Percentiles rank a stretch among this genome's conserved stretches.
These are phyloP conservation scores for Trichoderma sp. DNA, from an alignment of 2,329 filamentous ascomycete species.

Conservation along the genomic window DNA sequence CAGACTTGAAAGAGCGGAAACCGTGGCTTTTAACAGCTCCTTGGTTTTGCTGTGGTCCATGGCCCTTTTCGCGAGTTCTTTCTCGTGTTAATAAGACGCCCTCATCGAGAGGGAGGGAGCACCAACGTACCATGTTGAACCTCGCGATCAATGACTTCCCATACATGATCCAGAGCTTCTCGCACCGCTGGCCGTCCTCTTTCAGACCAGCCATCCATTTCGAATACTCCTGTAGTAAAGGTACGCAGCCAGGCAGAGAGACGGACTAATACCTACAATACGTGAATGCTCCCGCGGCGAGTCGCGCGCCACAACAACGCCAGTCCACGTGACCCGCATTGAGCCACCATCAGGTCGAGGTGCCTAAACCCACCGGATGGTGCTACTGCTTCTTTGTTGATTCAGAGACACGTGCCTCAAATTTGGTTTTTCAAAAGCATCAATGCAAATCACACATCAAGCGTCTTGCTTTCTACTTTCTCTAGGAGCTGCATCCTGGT, in stretches of 20 bases:
- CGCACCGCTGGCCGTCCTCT: conserved; percentile 44
- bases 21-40: neutral
- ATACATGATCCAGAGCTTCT: conserved; percentile 44
- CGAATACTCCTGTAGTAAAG: neutral
- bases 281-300: conserved; percentile 1
- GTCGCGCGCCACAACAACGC: conserved; percentile 17
- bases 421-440: neutral
- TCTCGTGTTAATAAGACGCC: neutral
- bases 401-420: neutral
- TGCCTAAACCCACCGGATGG: neutral
- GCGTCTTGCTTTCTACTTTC: neutral
- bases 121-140: conserved; percentile 39
- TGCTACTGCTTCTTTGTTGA: neutral
- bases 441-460: neutral
- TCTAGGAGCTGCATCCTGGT: neutral
- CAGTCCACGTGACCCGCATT: conserved; percentile 16
- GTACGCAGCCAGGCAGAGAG: neutral
- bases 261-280: neutral
- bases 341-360: neutral
- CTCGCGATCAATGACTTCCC: conserved; percentile 44
- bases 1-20: no score
- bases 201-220: conserved; percentile 46
- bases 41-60: no score
- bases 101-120: conserved; percentile 18
- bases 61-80: conserved; percentile 21